phyloP scores from a whole-genome alignment of 768 basidiomycete species.

The Guyanaporus albipodus region DNA sequence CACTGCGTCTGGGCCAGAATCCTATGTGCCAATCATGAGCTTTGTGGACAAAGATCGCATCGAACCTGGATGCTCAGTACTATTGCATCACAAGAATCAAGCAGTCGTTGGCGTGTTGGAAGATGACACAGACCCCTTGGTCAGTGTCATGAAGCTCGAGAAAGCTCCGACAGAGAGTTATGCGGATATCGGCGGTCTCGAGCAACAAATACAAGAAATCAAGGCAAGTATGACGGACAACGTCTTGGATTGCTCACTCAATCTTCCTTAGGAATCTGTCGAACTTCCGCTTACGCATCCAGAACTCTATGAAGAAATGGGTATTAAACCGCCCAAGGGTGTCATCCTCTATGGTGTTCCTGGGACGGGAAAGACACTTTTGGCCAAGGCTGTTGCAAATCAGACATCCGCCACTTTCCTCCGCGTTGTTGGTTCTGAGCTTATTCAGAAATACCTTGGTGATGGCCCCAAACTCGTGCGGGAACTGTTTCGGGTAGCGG shows the following conservation, averaged over 20 bases:
- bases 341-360: constrained; percentile 99
- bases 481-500: constrained; percentile 94
- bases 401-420: constrained; percentile 98
- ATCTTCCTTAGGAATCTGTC: constrained; percentile 76
- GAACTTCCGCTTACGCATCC: constrained; percentile 97
- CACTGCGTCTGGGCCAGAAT: constrained; percentile 91
- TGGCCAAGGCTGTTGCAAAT: constrained; percentile 97
- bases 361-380: constrained; percentile 95
- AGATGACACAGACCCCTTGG: constrained; percentile 93
- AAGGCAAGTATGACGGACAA: constrained; percentile 53
- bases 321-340: constrained; percentile 98
- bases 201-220: constrained; percentile 97
- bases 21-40: constrained; percentile 95
- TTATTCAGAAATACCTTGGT: constrained; percentile 99
- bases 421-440: constrained; percentile 94
- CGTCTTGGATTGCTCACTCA: background rate
- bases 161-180: constrained; percentile 99
- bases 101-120: constrained; percentile 93
- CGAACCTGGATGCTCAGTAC: constrained; percentile 92
- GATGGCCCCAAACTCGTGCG: constrained; percentile 98
- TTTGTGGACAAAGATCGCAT: constrained; percentile 98
- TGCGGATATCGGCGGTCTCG: constrained; percentile 96
- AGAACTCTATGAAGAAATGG: constrained; percentile 99
- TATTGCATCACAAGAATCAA: constrained; percentile 95
- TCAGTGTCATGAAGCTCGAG: constrained; percentile 98